Evolutionary conservation across 2,329 filamentous ascomycete species (phyloP).

Genomic region (Scedosporium minutisporum): DNA sequence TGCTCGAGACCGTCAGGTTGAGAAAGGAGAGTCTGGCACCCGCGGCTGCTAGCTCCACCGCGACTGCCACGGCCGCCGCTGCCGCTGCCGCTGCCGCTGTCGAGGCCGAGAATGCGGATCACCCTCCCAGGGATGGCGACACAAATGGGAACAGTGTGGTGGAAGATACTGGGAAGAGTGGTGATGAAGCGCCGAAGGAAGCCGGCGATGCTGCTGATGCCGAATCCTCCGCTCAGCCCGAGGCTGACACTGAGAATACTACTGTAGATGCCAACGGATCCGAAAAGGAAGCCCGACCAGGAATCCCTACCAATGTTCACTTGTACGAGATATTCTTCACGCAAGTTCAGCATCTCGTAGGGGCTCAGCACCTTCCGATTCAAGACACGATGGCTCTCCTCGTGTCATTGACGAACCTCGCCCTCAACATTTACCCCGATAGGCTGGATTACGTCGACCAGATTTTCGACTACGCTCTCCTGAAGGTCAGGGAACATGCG

Average conservation of each 20-base stretch:
- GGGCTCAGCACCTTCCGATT: constrained; percentile 80
- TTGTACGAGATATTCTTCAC: constrained; percentile 97
- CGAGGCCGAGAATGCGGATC: constrained; percentile 5
- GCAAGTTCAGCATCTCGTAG: constrained; percentile 88
- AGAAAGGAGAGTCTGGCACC: constrained; percentile 39
- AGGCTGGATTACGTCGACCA: constrained; percentile 92
- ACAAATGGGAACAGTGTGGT: constrained; percentile 20
- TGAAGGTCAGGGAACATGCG: constrained; percentile 78
- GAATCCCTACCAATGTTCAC: constrained; percentile 69
- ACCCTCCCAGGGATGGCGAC: constrained; percentile 17
- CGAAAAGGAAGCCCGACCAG: constrained; percentile 16
- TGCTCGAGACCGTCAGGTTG: constrained; percentile 71
- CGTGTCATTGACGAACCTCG: constrained; percentile 87
- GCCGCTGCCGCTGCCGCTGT: not conserved
- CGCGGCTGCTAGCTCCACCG: constrained; percentile 6
- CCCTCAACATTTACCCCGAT: constrained; percentile 91
- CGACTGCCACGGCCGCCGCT: constrained; percentile 7
- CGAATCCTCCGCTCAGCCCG: constrained; percentile 21
- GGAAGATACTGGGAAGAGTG: not conserved
- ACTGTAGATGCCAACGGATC: constrained; percentile 35
- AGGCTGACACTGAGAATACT: constrained; percentile 29
- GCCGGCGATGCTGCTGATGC: constrained; percentile 23
- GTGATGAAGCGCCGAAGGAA: constrained; percentile 15
- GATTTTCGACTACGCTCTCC: constrained; percentile 76
- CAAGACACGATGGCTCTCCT: constrained; percentile 90